Base-by-base conservation (phyloP, 2,329 filamentous ascomycete genomes). In the Parafenestella ontariensis region DNA sequence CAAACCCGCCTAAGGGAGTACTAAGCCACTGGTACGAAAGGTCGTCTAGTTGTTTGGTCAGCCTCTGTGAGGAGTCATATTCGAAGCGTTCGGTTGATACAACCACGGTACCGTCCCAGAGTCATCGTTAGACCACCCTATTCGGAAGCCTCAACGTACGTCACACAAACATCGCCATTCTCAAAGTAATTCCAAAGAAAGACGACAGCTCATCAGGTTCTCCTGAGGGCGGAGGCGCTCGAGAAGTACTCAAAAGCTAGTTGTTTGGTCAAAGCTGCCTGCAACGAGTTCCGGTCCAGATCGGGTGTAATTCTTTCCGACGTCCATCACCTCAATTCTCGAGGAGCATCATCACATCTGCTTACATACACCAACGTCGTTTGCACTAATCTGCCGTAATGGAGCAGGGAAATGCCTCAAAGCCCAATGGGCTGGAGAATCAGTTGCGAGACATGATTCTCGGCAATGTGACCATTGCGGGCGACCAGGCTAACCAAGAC, bases 401-500 rank as follows among this genome's bases (percentile, higher is more conserved):
- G 68, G 61, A 59, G 21, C 58, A 56, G 40, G 28, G 49, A 26
- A 29, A 48, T 44, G 40, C 57, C 26, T 26, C 55, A 43, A 43
- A 56, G 20, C 47, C 51, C 18, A 55, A 33, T 24, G 65, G 56
- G 21, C 58, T 76, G 44, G 87, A 89, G 66, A 79, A 83, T 45
- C 84, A 82, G 48, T 74, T 89, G 34, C 82, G 85, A 41, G 79
- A 77, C 54, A 81, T 90, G 71, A 87, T 87, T 26, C 77, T 89
- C 45, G 81, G 77, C 58, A 85, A 85, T 66, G 75, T 77, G 44
- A 73, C 71, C 21, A 67, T 73, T 7, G 47, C 59, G n/a, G 41
- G 52, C 40, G 45, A 46, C 13, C 60, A 62, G 34, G 41, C 58
- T 54, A 52, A 67, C 54, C 56, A 60, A 50, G 52, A 59, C 24